A percentile compares a stretch with the other conserved stretches of the same genome.
Conservation (phyloP, 2,329 filamentous ascomycete species). For the Colletotrichum abscissum region DNA sequence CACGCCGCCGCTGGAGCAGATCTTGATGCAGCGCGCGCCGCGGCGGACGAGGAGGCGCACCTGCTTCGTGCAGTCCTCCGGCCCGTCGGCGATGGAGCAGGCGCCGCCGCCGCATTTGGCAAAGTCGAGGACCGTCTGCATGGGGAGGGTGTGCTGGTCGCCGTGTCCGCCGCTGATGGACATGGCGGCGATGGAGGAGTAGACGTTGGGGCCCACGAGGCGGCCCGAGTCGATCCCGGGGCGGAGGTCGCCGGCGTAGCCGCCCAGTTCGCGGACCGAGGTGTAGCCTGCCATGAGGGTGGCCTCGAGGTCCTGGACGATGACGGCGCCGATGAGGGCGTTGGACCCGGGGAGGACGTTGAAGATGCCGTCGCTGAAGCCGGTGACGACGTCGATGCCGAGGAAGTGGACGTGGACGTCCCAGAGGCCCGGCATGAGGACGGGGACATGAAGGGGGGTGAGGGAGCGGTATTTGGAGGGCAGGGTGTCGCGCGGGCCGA, state of each 20-base stretch:
- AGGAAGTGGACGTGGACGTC: constrained; percentile 62
- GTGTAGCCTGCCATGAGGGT: constrained; percentile 62
- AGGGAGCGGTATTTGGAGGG: constrained; percentile 46
- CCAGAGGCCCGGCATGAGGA: constrained; percentile 64
- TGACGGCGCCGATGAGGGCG: constrained; percentile 52
- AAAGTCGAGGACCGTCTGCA: constrained; percentile 46
- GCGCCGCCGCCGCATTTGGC: constrained; percentile 45
- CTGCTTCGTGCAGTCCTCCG: constrained; percentile 55
- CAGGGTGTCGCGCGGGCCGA: constrained; percentile 45
- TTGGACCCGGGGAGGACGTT: constrained; percentile 39
- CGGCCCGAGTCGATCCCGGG: constrained; percentile 55
- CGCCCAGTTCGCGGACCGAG: constrained; percentile 60
- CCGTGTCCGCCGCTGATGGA: constrained; percentile 62
- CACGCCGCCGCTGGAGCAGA: constrained; percentile 57
- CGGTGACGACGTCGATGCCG: constrained; percentile 43
- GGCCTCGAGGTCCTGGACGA: constrained; percentile 51
- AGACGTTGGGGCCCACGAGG: constrained; percentile 60
- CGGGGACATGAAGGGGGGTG: constrained; percentile 48
- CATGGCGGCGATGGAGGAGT: constrained; percentile 55
- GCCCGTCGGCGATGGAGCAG: constrained; percentile 55
- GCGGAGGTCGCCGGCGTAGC: constrained; percentile 56
- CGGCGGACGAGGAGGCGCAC: constrained; percentile 56
- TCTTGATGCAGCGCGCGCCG: constrained; percentile 61
- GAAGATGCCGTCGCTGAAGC: constrained; percentile 30
- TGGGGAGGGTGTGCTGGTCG: constrained; percentile 53